Conservation (phyloP, 331 rosid genomes). For the Arachis monticola region DNA sequence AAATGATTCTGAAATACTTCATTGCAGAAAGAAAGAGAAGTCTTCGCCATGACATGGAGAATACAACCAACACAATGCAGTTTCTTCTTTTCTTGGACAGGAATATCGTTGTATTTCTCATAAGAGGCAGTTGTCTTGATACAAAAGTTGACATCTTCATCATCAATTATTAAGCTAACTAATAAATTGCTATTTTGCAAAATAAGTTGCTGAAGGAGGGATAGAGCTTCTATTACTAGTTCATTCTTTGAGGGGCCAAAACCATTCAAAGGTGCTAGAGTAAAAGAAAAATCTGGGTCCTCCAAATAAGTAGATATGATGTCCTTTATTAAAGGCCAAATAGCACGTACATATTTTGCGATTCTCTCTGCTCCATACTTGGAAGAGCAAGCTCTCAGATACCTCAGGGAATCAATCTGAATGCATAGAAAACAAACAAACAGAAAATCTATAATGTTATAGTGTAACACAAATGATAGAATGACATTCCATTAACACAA, state of each 20-base stretch:
- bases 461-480: slow-evolving; percentile 32
- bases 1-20: slow-evolving; percentile 65
- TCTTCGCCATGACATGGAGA: slow-evolving; percentile 59
- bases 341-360: slow-evolving; percentile 62
- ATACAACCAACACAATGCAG: slow-evolving; percentile 74
- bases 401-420: slow-evolving; percentile 92
- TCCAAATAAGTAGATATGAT: slow-evolving; percentile 58
- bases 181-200: slow-evolving; percentile 61
- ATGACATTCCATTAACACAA: slow-evolving; percentile 43
- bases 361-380: slow-evolving; percentile 88
- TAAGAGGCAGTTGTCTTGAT: slow-evolving; percentile 58
- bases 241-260: slow-evolving; percentile 69
- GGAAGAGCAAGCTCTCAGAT: slow-evolving; percentile 66
- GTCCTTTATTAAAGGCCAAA: slow-evolving; percentile 77
- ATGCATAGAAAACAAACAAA: slow-evolving; percentile 37
- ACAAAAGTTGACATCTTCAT: slow-evolving; percentile 67
- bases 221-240: slow-evolving; percentile 66
- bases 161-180: slow-evolving; percentile 63
- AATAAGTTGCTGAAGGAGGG: slow-evolving; percentile 71
- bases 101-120: slow-evolving; percentile 54
- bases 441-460: slow-evolving; percentile 27
- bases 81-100: slow-evolving; percentile 68
- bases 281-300: slow-evolving; percentile 56
- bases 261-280: slow-evolving; percentile 54
- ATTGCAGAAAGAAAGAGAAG: slow-evolving; percentile 72